These are phyloP conservation scores for Trypanosoma melophagium DNA, from an alignment of 208 protist species.

Conservation along the genomic window DNA sequence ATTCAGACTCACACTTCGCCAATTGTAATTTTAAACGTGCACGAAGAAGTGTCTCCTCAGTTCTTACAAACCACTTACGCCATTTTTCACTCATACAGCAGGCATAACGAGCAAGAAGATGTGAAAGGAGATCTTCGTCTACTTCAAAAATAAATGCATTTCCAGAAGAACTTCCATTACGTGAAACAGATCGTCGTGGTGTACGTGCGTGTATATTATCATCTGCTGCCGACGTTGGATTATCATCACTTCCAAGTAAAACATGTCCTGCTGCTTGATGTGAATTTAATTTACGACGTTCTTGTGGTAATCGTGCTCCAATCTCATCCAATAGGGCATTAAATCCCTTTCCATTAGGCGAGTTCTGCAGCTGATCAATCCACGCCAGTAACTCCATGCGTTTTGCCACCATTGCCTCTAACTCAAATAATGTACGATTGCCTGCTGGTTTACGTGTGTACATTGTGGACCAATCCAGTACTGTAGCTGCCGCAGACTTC, in stretches of 20 bases:
- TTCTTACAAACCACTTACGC: conserved; percentile 84
- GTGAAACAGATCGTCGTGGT: conserved; percentile 37
- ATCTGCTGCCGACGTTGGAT: background rate
- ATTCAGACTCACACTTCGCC: conserved; percentile 60
- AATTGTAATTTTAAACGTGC: conserved; percentile 71
- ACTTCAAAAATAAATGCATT: conserved; percentile 59
- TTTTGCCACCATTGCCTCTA: conserved; percentile 84
- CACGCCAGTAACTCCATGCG: conserved; percentile 87
- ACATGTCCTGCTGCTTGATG: conserved; percentile 20
- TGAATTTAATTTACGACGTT: conserved; percentile 40
- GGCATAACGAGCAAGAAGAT: conserved; percentile 80
- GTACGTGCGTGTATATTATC: conserved; percentile 33
- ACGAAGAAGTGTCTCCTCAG: conserved; percentile 83
- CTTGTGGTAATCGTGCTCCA: conserved; percentile 57
- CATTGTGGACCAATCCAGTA: conserved; percentile 70
- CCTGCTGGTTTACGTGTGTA: conserved; percentile 63
- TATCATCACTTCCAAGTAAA: conserved; percentile 26
- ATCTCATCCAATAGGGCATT: conserved; percentile 67
- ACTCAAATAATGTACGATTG: conserved; percentile 75
- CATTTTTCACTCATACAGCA: conserved; percentile 91
- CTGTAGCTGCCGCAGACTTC: conserved; percentile 5
- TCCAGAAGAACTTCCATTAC: conserved; percentile 23
- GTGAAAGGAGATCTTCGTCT: conserved; percentile 81
- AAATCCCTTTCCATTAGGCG: conserved; percentile 53
- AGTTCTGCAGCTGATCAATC: conserved; percentile 81